These are phyloP conservation scores for Myriosclerotinia curreyana DNA, from an alignment of 2,329 filamentous ascomycete species.

Conservation along the genomic window DNA sequence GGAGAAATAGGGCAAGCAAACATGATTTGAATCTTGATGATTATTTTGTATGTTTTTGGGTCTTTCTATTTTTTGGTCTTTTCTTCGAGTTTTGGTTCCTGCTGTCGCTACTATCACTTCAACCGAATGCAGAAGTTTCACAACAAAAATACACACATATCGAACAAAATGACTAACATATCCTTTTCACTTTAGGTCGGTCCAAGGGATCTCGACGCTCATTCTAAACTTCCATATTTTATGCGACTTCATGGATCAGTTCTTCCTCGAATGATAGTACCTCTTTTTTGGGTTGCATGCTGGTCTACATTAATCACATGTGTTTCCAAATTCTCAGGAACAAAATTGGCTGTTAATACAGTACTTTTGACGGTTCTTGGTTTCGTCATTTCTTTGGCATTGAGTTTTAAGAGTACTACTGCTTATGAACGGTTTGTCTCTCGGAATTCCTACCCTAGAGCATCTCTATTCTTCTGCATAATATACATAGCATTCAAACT, in stretches of 20 bases:
- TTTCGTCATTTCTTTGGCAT: slow-evolving; percentile 77
- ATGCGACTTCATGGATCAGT: slow-evolving; percentile 74
- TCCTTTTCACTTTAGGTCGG: slow-evolving; percentile 41
- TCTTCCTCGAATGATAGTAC: slow-evolving; percentile 69
- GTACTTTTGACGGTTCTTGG: slow-evolving; percentile 72
- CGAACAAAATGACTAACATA: slow-evolving; percentile 12
- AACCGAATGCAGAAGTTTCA: no score
- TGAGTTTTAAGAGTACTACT: slow-evolving; percentile 73
- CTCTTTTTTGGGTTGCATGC: slow-evolving; percentile 56
- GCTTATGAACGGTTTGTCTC: slow-evolving; percentile 62
- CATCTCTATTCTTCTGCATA: neutral
- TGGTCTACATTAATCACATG: slow-evolving; percentile 69
- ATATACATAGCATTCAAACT: neutral
- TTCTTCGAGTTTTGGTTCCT: neutral
- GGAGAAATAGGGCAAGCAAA: slow-evolving; percentile 8
- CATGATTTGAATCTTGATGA: slow-evolving; percentile 28
- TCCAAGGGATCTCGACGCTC: slow-evolving; percentile 66
- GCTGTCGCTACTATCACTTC: neutral
- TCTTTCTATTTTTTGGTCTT: neutral
- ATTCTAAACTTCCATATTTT: slow-evolving; percentile 75
- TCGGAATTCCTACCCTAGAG: neutral
- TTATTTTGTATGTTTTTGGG: slow-evolving; percentile 33
- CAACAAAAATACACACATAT: neutral
- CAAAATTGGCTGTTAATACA: slow-evolving; percentile 54
- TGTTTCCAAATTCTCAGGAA: slow-evolving; percentile 40